Percentiles rank a stretch among this genome's conserved stretches.
Evolutionary conservation across 2,329 filamentous ascomycete species (phyloP).

Genomic region (Purpureocillium takamizusanense): DNA sequence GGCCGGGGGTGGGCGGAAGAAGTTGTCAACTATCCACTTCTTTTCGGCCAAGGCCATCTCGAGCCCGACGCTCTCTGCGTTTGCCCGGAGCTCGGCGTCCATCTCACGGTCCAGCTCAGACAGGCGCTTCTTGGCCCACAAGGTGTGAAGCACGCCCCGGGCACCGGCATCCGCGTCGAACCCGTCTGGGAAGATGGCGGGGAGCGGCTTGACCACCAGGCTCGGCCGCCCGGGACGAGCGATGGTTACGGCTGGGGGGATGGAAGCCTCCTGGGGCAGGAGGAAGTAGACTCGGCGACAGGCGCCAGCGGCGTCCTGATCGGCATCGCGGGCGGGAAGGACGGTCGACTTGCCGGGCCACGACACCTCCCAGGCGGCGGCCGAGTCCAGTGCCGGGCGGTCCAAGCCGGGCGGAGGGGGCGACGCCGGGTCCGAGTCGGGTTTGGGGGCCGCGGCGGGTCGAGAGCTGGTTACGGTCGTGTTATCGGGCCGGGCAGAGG

Average conservation of each 20-base stretch:
- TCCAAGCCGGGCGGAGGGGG: too few relatives aligned
- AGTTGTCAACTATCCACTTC: conserved; percentile 77
- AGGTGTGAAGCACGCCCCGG: conserved; percentile 77
- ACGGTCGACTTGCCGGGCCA: conserved; percentile 76
- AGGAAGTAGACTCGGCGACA: conserved; percentile 69
- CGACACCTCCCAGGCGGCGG: conserved; percentile 58
- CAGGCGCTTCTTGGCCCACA: conserved; percentile 80
- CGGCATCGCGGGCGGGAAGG: conserved; percentile 46
- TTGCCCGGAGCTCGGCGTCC: conserved; percentile 59
- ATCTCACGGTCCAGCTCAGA: conserved; percentile 71
- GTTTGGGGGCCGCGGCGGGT: conserved; percentile 9
- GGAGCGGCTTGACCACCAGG: conserved; percentile 65
- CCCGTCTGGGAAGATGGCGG: conserved; percentile 75
- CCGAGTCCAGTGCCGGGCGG: conserved; percentile 7
- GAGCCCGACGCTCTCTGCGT: conserved; percentile 73
- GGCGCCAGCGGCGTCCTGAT: conserved; percentile 21
- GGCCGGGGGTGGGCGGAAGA: conserved; percentile 28
- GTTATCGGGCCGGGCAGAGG: too few relatives aligned
- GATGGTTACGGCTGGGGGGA: conserved; percentile 67
- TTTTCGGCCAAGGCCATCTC: conserved; percentile 79
- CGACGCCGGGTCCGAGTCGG: conserved; percentile 6
- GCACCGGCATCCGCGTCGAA: conserved; percentile 63
- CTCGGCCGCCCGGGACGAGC: conserved; percentile 28
- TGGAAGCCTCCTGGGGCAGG: conserved; percentile 59
- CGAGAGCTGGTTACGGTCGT: conserved; percentile 3